A percentile compares a stretch with the other conserved stretches of the same genome.
These are phyloP conservation scores for Diplodia sapinea DNA, from an alignment of 2,329 filamentous ascomycete species.

Conservation along the genomic window DNA sequence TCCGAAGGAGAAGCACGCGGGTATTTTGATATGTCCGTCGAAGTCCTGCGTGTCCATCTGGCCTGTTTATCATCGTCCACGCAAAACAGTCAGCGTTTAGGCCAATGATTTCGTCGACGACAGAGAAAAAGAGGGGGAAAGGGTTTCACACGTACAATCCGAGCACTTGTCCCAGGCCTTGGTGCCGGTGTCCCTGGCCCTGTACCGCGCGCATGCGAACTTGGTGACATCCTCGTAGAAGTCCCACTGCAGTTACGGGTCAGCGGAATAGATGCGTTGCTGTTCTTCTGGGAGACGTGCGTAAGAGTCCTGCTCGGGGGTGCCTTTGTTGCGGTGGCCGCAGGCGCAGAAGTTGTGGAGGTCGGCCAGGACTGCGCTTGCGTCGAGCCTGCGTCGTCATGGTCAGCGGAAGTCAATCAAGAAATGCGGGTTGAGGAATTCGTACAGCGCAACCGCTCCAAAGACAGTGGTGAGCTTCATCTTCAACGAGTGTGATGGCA, in stretches of 20 bases:
- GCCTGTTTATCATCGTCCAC: neutral
- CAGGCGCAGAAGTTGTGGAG: neutral
- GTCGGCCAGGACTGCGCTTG: neutral
- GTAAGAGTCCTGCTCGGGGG: neutral
- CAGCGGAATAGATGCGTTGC: neutral
- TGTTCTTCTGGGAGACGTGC: neutral
- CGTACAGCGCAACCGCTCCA: neutral
- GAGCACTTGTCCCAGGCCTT: neutral
- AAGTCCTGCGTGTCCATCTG: neutral
- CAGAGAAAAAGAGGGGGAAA: too few species aligned
- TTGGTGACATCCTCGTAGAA: neutral
- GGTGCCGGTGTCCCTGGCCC: neutral
- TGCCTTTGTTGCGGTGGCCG: neutral
- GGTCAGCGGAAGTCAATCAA: neutral
- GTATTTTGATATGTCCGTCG: neutral
- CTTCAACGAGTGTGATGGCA: neutral
- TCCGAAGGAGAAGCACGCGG: neutral
- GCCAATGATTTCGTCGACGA: too few species aligned
- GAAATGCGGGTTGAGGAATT: neutral
- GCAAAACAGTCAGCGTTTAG: too few species aligned
- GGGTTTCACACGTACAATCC: neutral
- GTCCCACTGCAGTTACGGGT: neutral
- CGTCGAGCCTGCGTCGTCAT: neutral
- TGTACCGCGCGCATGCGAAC: neutral
- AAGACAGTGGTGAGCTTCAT: neutral